Evolutionary conservation across 2,329 filamentous ascomycete genomes (phyloP), one percentile per base, ranked within the genome.

Genomic region (Plenodomus biglobosus): DNA sequence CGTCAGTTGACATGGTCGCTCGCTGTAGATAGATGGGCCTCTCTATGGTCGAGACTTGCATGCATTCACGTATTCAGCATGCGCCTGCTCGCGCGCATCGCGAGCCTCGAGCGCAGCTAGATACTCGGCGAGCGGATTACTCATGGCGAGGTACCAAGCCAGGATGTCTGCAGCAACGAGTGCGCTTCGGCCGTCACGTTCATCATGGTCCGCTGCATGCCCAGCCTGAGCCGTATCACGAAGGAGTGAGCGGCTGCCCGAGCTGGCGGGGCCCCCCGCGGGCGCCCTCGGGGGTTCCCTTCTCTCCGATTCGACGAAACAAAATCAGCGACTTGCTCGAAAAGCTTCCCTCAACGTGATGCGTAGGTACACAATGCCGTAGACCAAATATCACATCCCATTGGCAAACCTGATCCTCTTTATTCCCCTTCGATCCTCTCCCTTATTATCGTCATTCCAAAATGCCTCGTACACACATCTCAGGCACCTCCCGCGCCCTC

Each of bases 121-220:
- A 71, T 95, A 96, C 64, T 95, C 88, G 58, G 88, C 85, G 65
- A 86, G 82, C 88, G 92, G 95, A 76, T 82, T 83, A 55, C 83
- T 79, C 82, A 85, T 84, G 69, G 67, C 58, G 66, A 69, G 11
- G 27, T 10, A 3, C 11, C 3, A 3, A 11, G 11, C 6, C 27
- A 10, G 15, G 27, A 32, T 15, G 8, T 6, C 27, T 7, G 27
- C 27, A 7, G 27, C 27, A 11, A 32, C 11, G 11, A 15, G 11
- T 32, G 27, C 27, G 27, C 27, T 8, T 15, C 8, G 13, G 11
- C 8, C 15, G 27, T 3, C 27, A 32, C 27, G 27, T 45, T 54
- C 65, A 68, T 67, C 42, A 44, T 66, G 54, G 42, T 48, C 51
- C 48, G 49, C 48, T 50, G 48, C 55, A 52, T 51, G 48, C 42